These are phyloP conservation scores for Fusarium sp. DNA, from an alignment of 2,329 filamentous ascomycete species.

Conservation along the genomic window DNA sequence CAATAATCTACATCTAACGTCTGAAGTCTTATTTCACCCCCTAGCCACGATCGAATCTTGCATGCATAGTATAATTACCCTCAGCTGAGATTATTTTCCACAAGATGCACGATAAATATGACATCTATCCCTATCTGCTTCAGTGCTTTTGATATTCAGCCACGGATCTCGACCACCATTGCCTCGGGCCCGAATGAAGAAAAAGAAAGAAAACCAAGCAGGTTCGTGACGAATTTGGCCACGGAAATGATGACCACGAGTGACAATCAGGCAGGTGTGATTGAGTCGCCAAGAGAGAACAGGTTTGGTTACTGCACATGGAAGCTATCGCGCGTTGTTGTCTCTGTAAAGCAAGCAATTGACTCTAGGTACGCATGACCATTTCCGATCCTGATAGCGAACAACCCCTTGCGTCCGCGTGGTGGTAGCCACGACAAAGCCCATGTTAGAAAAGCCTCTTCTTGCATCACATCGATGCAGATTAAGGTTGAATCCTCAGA, in stretches of 20 bases:
- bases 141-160: slow-evolving; percentile 15
- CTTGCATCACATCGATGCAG: slow-evolving; percentile 40
- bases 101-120: slow-evolving; percentile 13
- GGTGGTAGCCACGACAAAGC: slow-evolving; percentile 19
- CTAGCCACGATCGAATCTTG: slow-evolving; percentile 43
- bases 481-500: slow-evolving; percentile 14
- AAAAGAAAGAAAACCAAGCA: slow-evolving; percentile 14
- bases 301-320: neutral
- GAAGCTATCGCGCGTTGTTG: slow-evolving; percentile 1
- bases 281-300: slow-evolving; percentile 8
- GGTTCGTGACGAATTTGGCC: neutral
- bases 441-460: slow-evolving; percentile 29
- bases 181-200: slow-evolving; percentile 7
- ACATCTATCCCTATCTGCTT: slow-evolving; percentile 28
- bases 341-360: slow-evolving; percentile 7
- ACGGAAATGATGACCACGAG: slow-evolving; percentile 5
- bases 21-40: too few relatives aligned
- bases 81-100: slow-evolving; percentile 23
- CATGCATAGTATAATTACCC: slow-evolving; percentile 31
- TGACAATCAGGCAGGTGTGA: slow-evolving; percentile 22
- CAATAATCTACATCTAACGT: too few relatives aligned
- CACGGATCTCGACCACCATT: slow-evolving; percentile 26
- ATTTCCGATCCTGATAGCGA: slow-evolving; percentile 12
- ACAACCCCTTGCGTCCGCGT: slow-evolving; percentile 41
- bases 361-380: slow-evolving; percentile 17